Evolutionary conservation across 1,284 basidiomycete genomes (phyloP), one percentile per base, ranked within the genome.

Genomic region (Rhodofomes roseus): DNA sequence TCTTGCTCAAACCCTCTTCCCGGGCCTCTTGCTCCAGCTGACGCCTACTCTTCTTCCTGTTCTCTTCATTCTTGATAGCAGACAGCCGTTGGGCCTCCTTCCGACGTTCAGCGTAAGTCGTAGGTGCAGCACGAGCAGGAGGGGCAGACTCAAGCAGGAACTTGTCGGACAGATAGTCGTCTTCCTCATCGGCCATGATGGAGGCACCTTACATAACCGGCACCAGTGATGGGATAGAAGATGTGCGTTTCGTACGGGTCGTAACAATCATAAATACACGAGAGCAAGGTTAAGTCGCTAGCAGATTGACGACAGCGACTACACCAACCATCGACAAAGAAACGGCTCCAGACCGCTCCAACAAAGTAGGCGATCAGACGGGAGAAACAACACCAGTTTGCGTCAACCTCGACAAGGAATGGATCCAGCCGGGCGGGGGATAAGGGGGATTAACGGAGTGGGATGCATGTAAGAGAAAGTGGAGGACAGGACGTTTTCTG

Each of bases 91-190:
- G 70, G 1, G 83, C 84, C 60, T 89, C 83, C 68, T 85, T 86
- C 12, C 91, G 85, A 44, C 83, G 77, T 64, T 90, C 82, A 18
- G 78, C 75, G 65, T 93, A 93, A 0, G 87, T 89, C 65, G 81
- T 83, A 5, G 82, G 75, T 37, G 68, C 65, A 7, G 71, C 60
- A 7, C 77, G 12, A 14, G 37, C 66, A 14, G 72, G 58, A n/a
- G 76, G 41, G 11, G 73, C 60, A 16, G 72, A 43, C 2, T 79
- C 78, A 53, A 81, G 63, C 14, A 93, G 78, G 71, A 92, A 93
- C 69, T 91, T 93, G 77, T 92, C 89, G 16, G 90, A 92, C 53
- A 93, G 81, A 68, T 93, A 93, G 75, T 93, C 89, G 63, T 90
- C 89, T 66, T 91, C 89, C 67, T 85, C 86, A 63, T 77, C 74